Base-by-base conservation (phyloP, 305 asterid species). In the Solanum aculeatissimum region DNA sequence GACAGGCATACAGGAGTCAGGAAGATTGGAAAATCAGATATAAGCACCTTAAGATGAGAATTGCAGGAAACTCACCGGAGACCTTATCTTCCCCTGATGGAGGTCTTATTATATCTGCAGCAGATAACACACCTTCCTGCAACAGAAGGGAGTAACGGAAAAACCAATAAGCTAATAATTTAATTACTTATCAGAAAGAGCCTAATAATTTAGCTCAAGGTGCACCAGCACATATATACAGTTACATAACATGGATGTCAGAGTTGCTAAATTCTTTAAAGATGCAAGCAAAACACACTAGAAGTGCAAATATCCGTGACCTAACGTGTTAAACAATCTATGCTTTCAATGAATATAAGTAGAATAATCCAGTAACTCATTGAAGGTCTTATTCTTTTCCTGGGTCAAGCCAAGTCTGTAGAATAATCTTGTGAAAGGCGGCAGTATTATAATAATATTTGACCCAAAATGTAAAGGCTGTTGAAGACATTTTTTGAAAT, bases 51-150 rank as follows among this genome's bases (percentile, higher is more conserved):
- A 38, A 65, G 51, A 51, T 53, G 54, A 83, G 45, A 51, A 35
- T 63, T 83, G 85, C 75, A 86, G 87, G 58, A 78, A 88, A 85
- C 90, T 86, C 88, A 93, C 98, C 93, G 84, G 69, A 83, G 81
- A 74, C 85, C 83, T 86, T 89, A n/a, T 88, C 89, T 81, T 85
- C 89, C 81, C 71, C 43, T 77, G 92, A 85, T 43, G 89, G 83
- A 83, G 95, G 91, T 32, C 87, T 21, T 83, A 78, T 71, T 84
- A 87, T 88, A 4, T 66, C 9, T 80, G 87, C 85, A 21, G 87
- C 86, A 75, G 82, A 84, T 19, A 91, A 84, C 77, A 89, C 84
- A 85, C 70, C 86, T 38, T 88, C 85, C 92, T 90, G 97, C 88
- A 83, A 60, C 58, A 43, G 77, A 84, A 81, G 29, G 78, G 80